These are phyloP conservation scores for Nelumbo lutea DNA, from an alignment of 164 flowering plant species.

Conservation along the genomic window DNA sequence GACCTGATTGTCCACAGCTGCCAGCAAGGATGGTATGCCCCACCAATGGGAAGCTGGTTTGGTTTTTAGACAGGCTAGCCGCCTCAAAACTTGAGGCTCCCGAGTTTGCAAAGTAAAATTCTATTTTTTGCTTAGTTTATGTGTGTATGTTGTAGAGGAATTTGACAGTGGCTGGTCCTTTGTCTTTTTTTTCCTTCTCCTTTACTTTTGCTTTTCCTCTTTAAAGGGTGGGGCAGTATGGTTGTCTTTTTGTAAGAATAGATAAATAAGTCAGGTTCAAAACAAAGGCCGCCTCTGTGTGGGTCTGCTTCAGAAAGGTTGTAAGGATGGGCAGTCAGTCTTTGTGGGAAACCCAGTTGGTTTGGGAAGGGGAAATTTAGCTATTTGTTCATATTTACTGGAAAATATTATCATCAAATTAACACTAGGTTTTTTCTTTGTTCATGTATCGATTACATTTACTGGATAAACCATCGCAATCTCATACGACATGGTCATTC, in stretches of 20 bases:
- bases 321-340: neutral
- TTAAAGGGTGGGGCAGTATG: neutral
- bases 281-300: neutral
- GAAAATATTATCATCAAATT: neutral
- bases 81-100: conserved; percentile 47
- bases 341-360: neutral
- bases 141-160: conserved; percentile 28
- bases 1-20: conserved; percentile 27
- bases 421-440: neutral
- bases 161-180: conserved; percentile 9
- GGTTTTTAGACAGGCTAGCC: conserved; percentile 70
- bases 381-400: neutral
- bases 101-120: conserved; percentile 23
- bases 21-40: conserved; percentile 68
- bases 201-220: neutral
- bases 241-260: conserved; percentile 16
- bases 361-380: neutral
- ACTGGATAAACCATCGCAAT: no score
- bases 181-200: conserved; percentile 4
- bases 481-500: no score
- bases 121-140: conserved; percentile 17
- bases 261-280: conserved; percentile 20
- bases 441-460: neutral
- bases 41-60: conserved; percentile 50
- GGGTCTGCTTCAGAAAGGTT: neutral